A percentile compares a stretch with the other conserved stretches of the same genome.
phyloP scores from a whole-genome alignment of 2,329 filamentous ascomycete species.

The Cytospora piceicola region DNA sequence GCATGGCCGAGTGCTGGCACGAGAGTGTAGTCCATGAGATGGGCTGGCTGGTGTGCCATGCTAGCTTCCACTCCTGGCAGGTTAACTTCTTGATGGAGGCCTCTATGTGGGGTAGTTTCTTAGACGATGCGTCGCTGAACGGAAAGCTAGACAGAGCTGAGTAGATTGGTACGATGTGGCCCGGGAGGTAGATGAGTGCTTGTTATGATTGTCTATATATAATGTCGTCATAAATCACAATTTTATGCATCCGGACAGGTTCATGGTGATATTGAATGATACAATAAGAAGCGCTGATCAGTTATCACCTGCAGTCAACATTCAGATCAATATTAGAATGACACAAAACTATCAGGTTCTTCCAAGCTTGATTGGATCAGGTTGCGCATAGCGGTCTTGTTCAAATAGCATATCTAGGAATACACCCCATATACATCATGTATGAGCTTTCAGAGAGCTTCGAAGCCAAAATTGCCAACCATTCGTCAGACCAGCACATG shows the following conservation, averaged over 20 bases:
- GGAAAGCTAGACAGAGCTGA: conserved; percentile 7
- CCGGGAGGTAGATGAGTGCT: not conserved
- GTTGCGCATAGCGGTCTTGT: too few species aligned
- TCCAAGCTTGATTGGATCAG: too few species aligned
- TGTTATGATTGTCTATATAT: not conserved
- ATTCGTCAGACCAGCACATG: too few species aligned
- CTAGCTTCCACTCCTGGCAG: conserved; percentile 14
- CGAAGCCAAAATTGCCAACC: too few species aligned
- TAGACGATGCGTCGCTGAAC: conserved; percentile 5
- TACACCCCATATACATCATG: too few species aligned
- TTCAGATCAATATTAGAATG: too few species aligned
- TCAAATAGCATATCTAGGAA: too few species aligned
- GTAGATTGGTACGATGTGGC: not conserved
- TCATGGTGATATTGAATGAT: too few species aligned
- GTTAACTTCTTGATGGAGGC: conserved; percentile 19
- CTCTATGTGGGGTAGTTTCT: conserved; percentile 16
- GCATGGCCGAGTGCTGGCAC: conserved; percentile 11
- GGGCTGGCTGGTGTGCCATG: conserved; percentile 9
- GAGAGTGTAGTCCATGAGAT: conserved; percentile 9
- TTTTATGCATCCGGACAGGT: not conserved
- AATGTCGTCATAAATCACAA: conserved; percentile 18
- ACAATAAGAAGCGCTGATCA: too few species aligned
- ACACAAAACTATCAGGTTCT: too few species aligned
- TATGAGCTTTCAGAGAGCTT: too few species aligned
- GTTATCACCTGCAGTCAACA: too few species aligned